Evolutionary conservation across 2,329 filamentous ascomycete species (phyloP), one percentile per base, ranked within the genome.

Genomic region (Talaromyces pinophilus): DNA sequence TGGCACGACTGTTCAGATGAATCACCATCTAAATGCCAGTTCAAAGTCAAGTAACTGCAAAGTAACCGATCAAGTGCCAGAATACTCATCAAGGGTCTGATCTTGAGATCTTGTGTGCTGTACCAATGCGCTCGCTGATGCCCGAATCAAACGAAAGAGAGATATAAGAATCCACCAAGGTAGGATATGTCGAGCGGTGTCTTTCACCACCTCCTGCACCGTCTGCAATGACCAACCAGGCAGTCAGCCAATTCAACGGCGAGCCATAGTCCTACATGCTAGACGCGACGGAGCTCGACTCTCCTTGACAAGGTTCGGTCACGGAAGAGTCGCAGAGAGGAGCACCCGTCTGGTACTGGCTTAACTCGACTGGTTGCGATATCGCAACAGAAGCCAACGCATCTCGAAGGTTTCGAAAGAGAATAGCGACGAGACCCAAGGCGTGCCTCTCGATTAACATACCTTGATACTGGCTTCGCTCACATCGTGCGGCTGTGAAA

Each of bases 381-480:
- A 70, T 70, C 66, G 72, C 72, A 72, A 72, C 73, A 69, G 72
- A 72, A 73, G 72, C 74, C 74, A 73, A 76, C 74, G 74, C 75
- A 75, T 75, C 75, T 75, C 77, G 70, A 73, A 71, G 72, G 74
- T 76, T 73, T 77, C 73, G 76, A 80, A 76, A 79, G 75, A 79
- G 83, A 78, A 82, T 83, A 87, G 86, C 88, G 88, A 90, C 86
- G 82, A 86, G 88, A 85, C 87, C 88, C 87, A 85, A 86, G 84
- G 88, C 81, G 79, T 82, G 82, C 89, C 89, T 90, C 85, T 90
- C 87, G 85, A 89, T 93, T 91, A 93, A 99, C 95, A 96, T 99
- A 99, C 95, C 95, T 99, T 98, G 85, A 99, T 96, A 89, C 96
- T 92, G 84, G 84, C 85, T 87, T 98, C 94, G 83, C 89, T 92